A percentile compares a stretch with the other conserved stretches of the same genome.
These are phyloP conservation scores for Capsicum pubescens DNA, from an alignment of 257 asterid genomes.

Conservation along the genomic window DNA sequence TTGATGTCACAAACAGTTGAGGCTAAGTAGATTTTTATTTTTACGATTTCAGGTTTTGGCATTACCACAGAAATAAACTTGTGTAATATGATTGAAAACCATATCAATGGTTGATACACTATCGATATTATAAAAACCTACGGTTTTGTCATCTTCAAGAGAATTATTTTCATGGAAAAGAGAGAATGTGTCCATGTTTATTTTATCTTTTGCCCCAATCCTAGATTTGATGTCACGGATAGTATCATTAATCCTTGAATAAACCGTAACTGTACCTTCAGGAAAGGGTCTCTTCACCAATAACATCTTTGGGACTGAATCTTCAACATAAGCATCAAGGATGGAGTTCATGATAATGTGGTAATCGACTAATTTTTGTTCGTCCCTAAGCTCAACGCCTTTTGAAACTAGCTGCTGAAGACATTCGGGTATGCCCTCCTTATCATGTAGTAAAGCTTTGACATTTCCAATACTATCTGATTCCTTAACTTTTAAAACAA, in stretches of 20 bases:
- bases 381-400: conserved; percentile 27
- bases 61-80: conserved; percentile 24
- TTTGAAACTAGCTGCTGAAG: conserved; percentile 25
- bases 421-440: conserved; percentile 37
- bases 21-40: conserved; percentile 18
- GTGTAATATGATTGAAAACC: not conserved
- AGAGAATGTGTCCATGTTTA: not conserved
- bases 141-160: conserved; percentile 35
- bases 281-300: conserved; percentile 15
- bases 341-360: conserved; percentile 34
- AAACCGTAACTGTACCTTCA: conserved; percentile 12
- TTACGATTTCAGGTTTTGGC: conserved; percentile 13
- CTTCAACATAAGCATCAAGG: conserved; percentile 29
- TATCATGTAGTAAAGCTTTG: conserved; percentile 21
- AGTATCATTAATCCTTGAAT: conserved; percentile 32
- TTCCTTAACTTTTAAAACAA: conserved; percentile 29
- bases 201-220: conserved; percentile 30
- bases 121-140: conserved; percentile 25
- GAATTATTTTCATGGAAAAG: conserved; percentile 33
- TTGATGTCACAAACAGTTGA: conserved; percentile 30
- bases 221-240: conserved; percentile 34
- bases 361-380: conserved; percentile 31
- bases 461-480: conserved; percentile 30
- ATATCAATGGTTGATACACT: conserved; percentile 34
- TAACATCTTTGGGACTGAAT: conserved; percentile 18